These are phyloP conservation scores for Betula pendula DNA, from an alignment of 306 rosid species.

Conservation along the genomic window DNA sequence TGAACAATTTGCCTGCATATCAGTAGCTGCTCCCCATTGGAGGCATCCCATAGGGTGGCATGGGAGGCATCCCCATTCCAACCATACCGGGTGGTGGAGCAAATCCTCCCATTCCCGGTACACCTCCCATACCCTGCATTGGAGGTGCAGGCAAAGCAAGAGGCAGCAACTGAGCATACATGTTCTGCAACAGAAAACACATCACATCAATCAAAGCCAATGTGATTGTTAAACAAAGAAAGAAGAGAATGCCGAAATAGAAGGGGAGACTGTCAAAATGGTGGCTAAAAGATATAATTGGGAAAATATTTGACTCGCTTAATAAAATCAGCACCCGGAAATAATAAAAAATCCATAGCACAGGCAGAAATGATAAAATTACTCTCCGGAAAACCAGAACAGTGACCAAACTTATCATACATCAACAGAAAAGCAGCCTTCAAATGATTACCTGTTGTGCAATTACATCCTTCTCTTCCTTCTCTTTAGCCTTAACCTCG, in stretches of 20 bases:
- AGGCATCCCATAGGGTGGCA: conserved; percentile 99
- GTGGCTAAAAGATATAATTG: not conserved
- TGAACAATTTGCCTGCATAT: conserved; percentile 10
- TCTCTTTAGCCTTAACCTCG: conserved; percentile 76
- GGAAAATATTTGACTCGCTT: not conserved
- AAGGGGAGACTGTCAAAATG: not conserved
- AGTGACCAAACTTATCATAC: not conserved
- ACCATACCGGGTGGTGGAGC: conserved; percentile 85
- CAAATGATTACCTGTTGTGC: conserved; percentile 75
- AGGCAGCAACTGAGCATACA: conserved; percentile 96
- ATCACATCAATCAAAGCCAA: conserved; percentile 10
- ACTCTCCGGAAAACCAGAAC: conserved; percentile 5
- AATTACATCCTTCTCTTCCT: conserved; percentile 87
- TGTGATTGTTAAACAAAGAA: not conserved
- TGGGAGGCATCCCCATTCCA: conserved; percentile 98
- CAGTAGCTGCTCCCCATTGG: conserved; percentile 93
- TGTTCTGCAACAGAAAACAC: conserved; percentile 70
- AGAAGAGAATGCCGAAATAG: not conserved
- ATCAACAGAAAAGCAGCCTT: conserved; percentile 8
- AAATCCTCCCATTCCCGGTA: conserved; percentile 66
- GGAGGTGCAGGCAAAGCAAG: conserved; percentile 99
- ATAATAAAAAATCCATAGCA: conserved; percentile 13
- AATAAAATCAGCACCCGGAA: not conserved
- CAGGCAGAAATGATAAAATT: not conserved
- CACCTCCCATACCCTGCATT: conserved; percentile 88